These are phyloP conservation scores for Crithidia bombi DNA, from an alignment of 208 protist species.

Conservation along the genomic window DNA sequence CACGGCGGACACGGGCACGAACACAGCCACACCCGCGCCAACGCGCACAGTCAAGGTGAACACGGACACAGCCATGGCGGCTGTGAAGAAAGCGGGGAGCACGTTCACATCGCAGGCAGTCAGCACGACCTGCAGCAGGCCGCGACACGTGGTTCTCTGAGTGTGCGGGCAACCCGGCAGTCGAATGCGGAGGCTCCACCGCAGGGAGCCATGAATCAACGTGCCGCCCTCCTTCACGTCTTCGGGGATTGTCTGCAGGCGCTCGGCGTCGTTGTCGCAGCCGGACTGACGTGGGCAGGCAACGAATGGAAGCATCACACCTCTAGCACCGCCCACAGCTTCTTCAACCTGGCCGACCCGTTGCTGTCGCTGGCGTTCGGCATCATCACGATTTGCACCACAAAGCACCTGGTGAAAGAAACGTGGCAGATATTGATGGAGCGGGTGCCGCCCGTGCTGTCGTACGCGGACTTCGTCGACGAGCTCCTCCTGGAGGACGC, in stretches of 20 bases:
- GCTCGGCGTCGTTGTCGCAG: constrained; percentile 14
- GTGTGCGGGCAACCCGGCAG: constrained; percentile 19
- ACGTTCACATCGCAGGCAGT: neutral
- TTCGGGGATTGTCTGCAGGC: constrained; percentile 29
- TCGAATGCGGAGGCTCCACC: constrained; percentile 24
- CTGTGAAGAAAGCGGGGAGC: neutral
- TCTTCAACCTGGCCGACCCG: constrained; percentile 27
- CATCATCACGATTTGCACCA: constrained; percentile 28
- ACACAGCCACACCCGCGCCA: constrained; percentile 6
- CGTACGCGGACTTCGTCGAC: constrained; percentile 19
- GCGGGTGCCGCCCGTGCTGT: constrained; percentile 25
- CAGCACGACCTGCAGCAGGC: constrained; percentile 6
- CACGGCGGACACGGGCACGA: neutral
- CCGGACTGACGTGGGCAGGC: constrained; percentile 20
- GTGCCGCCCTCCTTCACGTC: constrained; percentile 27
- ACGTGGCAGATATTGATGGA: constrained; percentile 27
- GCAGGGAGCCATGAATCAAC: constrained; percentile 25
- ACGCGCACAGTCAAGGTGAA: neutral
- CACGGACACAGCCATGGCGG: constrained; percentile 8
- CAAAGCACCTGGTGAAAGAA: constrained; percentile 24
- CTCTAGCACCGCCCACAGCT: constrained; percentile 28
- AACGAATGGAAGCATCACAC: constrained; percentile 21
- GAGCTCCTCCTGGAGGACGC: constrained; percentile 8
- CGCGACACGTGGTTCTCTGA: constrained; percentile 14
- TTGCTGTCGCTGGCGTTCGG: constrained; percentile 16